Evolutionary conservation across 192 early-diverging fungal species (phyloP).

Genomic region (Gigaspora rosea): DNA sequence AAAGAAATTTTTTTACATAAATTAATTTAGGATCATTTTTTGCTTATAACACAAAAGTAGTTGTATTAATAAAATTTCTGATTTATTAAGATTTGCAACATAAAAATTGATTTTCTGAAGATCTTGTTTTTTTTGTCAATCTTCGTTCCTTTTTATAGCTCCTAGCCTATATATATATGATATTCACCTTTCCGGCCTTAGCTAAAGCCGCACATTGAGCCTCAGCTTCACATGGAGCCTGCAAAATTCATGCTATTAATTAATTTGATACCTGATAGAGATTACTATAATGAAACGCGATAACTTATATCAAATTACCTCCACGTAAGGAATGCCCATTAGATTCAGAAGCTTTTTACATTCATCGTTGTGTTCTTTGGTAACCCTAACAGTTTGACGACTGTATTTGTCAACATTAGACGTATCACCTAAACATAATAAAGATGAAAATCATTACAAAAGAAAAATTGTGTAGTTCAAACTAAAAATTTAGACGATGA

Average conservation of each 20-base stretch:
- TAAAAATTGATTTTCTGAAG: background rate
- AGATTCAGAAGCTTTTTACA: constrained; percentile 83
- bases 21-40: too few species aligned
- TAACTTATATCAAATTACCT: constrained; percentile 46
- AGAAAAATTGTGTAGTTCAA: background rate
- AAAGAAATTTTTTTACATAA: background rate
- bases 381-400: constrained; percentile 88
- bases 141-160: too few species aligned
- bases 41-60: too few species aligned
- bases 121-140: background rate
- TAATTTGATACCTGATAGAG: constrained; percentile 7
- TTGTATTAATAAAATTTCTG: too few species aligned
- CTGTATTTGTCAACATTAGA: constrained; percentile 86
- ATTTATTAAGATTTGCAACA: too few species aligned
- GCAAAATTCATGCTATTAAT: background rate
- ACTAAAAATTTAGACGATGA: background rate
- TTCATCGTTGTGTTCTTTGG: constrained; percentile 90
- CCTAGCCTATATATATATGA: background rate
- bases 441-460: background rate
- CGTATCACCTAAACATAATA: constrained; percentile 52
- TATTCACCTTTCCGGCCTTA: constrained; percentile 70
- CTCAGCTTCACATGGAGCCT: constrained; percentile 96
- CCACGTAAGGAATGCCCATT: constrained; percentile 93
- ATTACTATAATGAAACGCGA: background rate
- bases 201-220: constrained; percentile 95